Base-by-base conservation (phyloP, 2,329 filamentous ascomycete species). In the Aphanocladium album region DNA sequence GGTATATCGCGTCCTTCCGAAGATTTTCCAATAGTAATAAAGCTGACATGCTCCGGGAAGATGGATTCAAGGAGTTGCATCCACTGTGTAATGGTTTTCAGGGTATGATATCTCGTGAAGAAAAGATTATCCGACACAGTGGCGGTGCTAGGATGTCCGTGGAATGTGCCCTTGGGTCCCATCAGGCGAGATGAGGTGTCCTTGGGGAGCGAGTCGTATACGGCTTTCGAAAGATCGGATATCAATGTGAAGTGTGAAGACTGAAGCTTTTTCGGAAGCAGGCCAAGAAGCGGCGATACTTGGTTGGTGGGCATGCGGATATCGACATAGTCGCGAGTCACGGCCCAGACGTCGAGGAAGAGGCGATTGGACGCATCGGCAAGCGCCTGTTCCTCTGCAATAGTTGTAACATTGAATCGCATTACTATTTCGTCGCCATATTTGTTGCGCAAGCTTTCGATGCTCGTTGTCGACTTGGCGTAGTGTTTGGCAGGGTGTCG, bases 331-430 rank as follows among this genome's bases (percentile, higher is more conserved):
- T 90, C 83, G 19, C 86, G 80, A 6, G 88, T 89, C 66, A 90
- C 91, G 23, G 90, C 88, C 95, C 95, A 99, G 1, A 98, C 84
- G 70, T 99, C 95, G 46, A 98, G 79, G 67, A 95, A 89, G 25
- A 97, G 82, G 19, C 86, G 84, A 63, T 89, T 82, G 1, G 87
- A 82, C 3, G 91, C 91, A 60, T 89, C 83, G n/a, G 87, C 82
- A 60, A 96, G 78, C 1, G 88, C 88, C 37, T 77, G 74, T 62
- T 90, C 87, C 69, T 96, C 90, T 21, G 86, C 81, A 3, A 80
- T 74, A 27, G 83, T 86, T 63, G 83, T 87, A 60, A 97, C 78
- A 69, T 89, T 91, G 80, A 98, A 97, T 43, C 95, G 87, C 64
- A 98, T 77, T 17, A 99, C 91, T n/a, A 96, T 81, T 73, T 97